Percentiles rank a stretch among this genome's conserved stretches.
Evolutionary conservation across 495 filamentous ascomycete species (phyloP).

Genomic region (Aspergillus carlsbadensis): DNA sequence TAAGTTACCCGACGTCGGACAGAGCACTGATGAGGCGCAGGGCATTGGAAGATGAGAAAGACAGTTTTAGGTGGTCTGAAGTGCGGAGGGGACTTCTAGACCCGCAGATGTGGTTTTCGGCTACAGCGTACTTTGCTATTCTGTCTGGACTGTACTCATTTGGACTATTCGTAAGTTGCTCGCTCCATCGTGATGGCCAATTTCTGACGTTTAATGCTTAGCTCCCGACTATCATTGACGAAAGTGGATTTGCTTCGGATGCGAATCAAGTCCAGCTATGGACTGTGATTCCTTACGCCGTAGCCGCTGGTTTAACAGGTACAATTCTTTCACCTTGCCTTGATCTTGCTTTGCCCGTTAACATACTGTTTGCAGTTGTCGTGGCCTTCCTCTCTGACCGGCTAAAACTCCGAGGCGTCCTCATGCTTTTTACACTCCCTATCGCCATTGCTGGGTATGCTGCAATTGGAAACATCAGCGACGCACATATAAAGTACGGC

Average conservation of each 20-base stretch:
- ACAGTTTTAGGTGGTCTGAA: conserved; percentile 42
- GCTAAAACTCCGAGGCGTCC: conserved; percentile 40
- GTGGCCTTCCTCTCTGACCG: conserved; percentile 48
- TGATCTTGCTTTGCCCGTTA: background rate
- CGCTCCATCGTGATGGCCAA: background rate
- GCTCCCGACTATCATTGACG: conserved; percentile 76
- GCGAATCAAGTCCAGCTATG: conserved; percentile 75
- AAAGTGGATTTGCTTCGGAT: conserved; percentile 60
- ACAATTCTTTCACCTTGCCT: conserved; percentile 62
- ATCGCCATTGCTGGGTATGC: conserved; percentile 51
- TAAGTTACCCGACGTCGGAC: background rate
- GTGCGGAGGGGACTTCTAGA: conserved; percentile 38
- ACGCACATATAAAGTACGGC: conserved; percentile 46
- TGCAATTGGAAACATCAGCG: conserved; percentile 44
- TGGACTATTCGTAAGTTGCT: conserved; percentile 37
- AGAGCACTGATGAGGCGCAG: conserved; percentile 11
- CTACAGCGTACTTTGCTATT: conserved; percentile 44
- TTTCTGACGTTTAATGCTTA: conserved; percentile 1
- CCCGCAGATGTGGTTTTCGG: conserved; percentile 42
- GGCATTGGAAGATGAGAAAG: conserved; percentile 28
- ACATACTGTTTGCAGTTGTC: conserved; percentile 23
- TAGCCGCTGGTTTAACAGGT: conserved; percentile 72
- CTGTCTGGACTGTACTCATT: conserved; percentile 45
- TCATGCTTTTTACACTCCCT: conserved; percentile 49
- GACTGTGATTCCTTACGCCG: conserved; percentile 84